A percentile compares a stretch with the other conserved stretches of the same genome.
phyloP scores from a whole-genome alignment of 345 rosid genomes.

The Pugionium cornutum region DNA sequence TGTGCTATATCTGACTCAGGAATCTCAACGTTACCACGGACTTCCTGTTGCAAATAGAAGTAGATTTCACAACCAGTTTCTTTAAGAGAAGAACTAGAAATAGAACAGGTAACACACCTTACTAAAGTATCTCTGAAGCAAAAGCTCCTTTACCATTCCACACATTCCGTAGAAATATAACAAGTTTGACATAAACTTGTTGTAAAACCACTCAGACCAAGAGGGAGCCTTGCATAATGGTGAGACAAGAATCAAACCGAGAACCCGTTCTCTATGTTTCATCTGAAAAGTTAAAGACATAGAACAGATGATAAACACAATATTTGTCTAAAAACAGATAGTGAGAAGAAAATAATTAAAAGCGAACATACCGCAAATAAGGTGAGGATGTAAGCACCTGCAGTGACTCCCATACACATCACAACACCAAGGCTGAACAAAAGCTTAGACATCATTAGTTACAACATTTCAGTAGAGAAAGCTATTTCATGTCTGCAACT shows the following conservation, averaged over 20 bases:
- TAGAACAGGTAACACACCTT: slow-evolving; percentile 53
- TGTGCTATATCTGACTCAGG: slow-evolving; percentile 92
- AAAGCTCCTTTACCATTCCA: slow-evolving; percentile 71
- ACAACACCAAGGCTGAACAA: slow-evolving; percentile 75
- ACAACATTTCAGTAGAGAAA: neutral
- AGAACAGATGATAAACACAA: slow-evolving; percentile 14
- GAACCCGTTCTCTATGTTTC: slow-evolving; percentile 86
- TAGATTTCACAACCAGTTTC: slow-evolving; percentile 1
- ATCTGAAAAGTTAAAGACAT: slow-evolving; percentile 51
- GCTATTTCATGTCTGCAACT: slow-evolving; percentile 2
- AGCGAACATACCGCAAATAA: slow-evolving; percentile 71
- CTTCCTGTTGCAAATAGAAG: slow-evolving; percentile 60
- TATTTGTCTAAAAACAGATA: neutral
- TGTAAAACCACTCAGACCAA: slow-evolving; percentile 93
- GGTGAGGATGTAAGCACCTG: slow-evolving; percentile 89
- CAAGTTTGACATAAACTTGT: slow-evolving; percentile 75
- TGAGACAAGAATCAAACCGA: slow-evolving; percentile 88
- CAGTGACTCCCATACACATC: slow-evolving; percentile 97
- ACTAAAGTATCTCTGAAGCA: slow-evolving; percentile 90
- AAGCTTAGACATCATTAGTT: slow-evolving; percentile 22
- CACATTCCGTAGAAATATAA: slow-evolving; percentile 90
- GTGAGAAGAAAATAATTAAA: slow-evolving; percentile 5
- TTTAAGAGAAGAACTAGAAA: slow-evolving; percentile 3
- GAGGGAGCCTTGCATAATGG: slow-evolving; percentile 92
- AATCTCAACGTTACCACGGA: slow-evolving; percentile 73